Conservation (phyloP, 192 early-diverging fungal genomes). For the Linnemannia elongata region DNA sequence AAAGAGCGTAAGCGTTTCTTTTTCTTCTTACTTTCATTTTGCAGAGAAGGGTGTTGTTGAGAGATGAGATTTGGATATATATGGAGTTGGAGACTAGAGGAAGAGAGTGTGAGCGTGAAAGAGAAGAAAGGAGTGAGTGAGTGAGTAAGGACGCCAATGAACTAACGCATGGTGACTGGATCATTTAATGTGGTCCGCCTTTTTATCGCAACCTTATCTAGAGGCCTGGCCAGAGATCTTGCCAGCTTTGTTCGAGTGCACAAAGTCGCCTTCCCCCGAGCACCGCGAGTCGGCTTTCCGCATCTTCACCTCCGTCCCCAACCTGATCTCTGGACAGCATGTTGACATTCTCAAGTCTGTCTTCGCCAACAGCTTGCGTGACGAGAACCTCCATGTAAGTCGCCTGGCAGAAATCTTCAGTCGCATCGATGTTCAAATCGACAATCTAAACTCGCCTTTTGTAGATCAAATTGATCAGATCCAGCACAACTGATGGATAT, state of each 20-base stretch:
- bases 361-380: constrained; percentile 81
- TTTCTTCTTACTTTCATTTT: neutral
- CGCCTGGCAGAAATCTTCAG: neutral
- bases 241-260: constrained; percentile 84
- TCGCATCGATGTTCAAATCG: neutral
- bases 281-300: constrained; percentile 92
- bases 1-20: constrained; percentile 59
- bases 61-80: neutral
- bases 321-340: constrained; percentile 81
- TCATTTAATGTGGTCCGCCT: neutral
- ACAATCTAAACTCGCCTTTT: neutral
- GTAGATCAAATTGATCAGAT: constrained; percentile 9
- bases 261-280: constrained; percentile 78
- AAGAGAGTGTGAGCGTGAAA: neutral
- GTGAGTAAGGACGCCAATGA: neutral
- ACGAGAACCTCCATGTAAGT: constrained; percentile 69
- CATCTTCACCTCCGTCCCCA: constrained; percentile 88
- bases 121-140: neutral
- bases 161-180: neutral
- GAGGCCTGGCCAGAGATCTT: constrained; percentile 88
- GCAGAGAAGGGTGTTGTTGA: neutral
- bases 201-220: constrained; percentile 40
- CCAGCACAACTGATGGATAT: constrained; percentile 11
- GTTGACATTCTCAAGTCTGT: constrained; percentile 77
- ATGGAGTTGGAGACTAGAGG: neutral